Percentiles rank a stretch among this genome's conserved stretches.
Evolutionary conservation across 306 rosid species (phyloP).

Genomic region (Cucurbita pepo): DNA sequence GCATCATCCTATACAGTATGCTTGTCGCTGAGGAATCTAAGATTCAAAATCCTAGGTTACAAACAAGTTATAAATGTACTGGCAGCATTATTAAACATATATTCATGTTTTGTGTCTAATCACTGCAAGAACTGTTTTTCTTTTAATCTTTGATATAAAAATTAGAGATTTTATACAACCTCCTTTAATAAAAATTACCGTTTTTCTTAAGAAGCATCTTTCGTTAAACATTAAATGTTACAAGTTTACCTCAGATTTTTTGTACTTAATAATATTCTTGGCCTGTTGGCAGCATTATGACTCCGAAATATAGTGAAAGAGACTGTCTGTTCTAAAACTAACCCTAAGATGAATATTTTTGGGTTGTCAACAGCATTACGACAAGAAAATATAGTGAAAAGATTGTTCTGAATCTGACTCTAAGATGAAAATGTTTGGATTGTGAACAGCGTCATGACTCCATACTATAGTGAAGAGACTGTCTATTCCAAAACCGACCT

Average conservation of each 20-base stretch:
- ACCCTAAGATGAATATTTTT: slow-evolving; percentile 45
- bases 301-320: slow-evolving; percentile 89
- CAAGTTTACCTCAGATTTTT: not conserved
- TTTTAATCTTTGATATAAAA: not conserved
- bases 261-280: slow-evolving; percentile 1
- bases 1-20: not conserved
- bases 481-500: slow-evolving; percentile 85
- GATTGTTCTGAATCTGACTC: slow-evolving; percentile 76
- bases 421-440: slow-evolving; percentile 29
- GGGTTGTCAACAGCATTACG: slow-evolving; percentile 41
- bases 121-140: not conserved
- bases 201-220: not conserved
- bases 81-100: not conserved
- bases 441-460: slow-evolving; percentile 71
- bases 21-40: not conserved
- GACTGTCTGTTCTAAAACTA: slow-evolving; percentile 57
- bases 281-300: slow-evolving; percentile 48
- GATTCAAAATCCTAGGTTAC: not conserved
- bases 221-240: not conserved
- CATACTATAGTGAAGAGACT: slow-evolving; percentile 97
- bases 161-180: not conserved
- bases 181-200: not conserved
- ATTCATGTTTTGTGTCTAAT: not conserved
- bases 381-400: slow-evolving; percentile 92
- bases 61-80: not conserved